Evolutionary conservation across 1,139 yeast species (phyloP).

Genomic region (Eremothecium sinecaudum): DNA sequence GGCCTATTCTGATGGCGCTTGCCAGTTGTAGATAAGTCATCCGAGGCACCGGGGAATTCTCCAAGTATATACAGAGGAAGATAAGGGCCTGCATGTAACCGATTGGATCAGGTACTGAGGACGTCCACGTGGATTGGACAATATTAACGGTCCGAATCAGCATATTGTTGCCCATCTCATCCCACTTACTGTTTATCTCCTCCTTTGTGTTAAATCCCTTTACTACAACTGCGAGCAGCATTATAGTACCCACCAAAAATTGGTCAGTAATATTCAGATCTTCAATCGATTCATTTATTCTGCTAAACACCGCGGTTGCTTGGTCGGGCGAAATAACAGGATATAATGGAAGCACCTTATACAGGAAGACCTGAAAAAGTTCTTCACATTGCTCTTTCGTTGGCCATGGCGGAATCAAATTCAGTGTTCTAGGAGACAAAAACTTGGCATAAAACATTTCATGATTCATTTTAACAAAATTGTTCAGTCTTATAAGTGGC

Average conservation of each 20-base stretch:
- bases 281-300: not conserved
- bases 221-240: not conserved
- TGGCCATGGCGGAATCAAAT: conserved; percentile 7
- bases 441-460: conserved; percentile 1
- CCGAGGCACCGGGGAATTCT: conserved; percentile 9
- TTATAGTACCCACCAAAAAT: not conserved
- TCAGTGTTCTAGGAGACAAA: conserved; percentile 2
- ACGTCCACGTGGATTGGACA: conserved; percentile 8
- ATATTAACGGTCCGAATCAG: conserved; percentile 6
- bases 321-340: not conserved
- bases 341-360: conserved; percentile 1
- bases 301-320: not conserved
- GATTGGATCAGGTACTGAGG: conserved; percentile 5
- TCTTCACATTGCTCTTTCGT: conserved; percentile 3
- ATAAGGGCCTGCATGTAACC: conserved; percentile 8
- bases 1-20: conserved; percentile 9
- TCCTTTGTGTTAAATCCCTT: not conserved
- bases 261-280: conserved; percentile 1
- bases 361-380: conserved; percentile 5
- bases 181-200: conserved; percentile 4
- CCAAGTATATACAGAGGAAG: conserved; percentile 7
- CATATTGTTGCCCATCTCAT: conserved; percentile 6
- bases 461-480: conserved; percentile 1
- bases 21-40: conserved; percentile 6
- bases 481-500: conserved; percentile 5